Conservation (phyloP, 176 grass and related monocot genomes). For the Carex pumila region DNA sequence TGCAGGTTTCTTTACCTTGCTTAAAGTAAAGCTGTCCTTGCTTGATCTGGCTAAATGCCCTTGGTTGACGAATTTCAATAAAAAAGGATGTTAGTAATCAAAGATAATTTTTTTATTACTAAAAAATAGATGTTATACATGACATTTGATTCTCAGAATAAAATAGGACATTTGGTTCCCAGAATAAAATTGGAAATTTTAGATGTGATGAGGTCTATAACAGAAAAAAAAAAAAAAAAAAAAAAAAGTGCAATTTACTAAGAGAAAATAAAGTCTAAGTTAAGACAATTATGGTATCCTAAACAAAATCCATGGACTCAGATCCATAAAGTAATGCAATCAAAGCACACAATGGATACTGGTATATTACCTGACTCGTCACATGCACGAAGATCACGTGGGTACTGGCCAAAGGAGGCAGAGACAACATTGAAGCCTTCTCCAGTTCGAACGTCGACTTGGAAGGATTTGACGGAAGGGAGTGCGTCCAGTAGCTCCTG, state of each 20-base stretch:
- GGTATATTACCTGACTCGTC: no score
- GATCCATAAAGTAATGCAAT: no score
- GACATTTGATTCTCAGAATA: background rate
- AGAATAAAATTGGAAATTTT: background rate
- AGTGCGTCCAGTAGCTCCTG: slow-evolving; percentile 49
- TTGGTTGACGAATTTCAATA: slow-evolving; percentile 75
- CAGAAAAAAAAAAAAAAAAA: no score
- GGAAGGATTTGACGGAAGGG: slow-evolving; percentile 45
- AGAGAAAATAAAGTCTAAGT: background rate
- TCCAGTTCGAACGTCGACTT: slow-evolving; percentile 56
- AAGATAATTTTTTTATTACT: background rate
- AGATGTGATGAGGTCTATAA: background rate
- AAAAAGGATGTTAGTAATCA: slow-evolving; percentile 14
- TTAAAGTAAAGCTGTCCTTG: slow-evolving; percentile 75
- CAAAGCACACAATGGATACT: no score
- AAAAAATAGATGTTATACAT: background rate
- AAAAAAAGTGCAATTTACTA: background rate
- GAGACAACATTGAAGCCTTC: slow-evolving; percentile 40
- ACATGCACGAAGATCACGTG: no score
- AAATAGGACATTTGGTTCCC: background rate
- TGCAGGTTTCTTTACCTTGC: slow-evolving; percentile 40
- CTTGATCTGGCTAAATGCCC: slow-evolving; percentile 51
- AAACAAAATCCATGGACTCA: no score
- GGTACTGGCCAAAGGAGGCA: slow-evolving; percentile 48
- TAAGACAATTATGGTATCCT: no score